Conservation (phyloP, 2,329 filamentous ascomycete genomes). For the Escovopsis sp. region DNA sequence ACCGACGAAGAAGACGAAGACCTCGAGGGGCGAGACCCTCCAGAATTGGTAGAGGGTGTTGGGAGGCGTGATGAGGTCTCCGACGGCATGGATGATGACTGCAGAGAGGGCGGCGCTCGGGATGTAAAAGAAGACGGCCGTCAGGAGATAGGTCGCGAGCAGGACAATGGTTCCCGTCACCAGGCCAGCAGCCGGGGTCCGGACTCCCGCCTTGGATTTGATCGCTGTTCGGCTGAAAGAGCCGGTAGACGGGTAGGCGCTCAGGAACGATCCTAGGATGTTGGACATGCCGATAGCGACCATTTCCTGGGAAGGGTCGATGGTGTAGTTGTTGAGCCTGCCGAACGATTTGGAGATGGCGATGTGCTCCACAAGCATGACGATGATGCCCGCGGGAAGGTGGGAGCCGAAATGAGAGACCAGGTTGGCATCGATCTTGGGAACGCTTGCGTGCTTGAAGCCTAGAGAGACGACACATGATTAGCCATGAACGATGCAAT, state of each 20-base stretch:
- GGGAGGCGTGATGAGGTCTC: conserved; percentile 79
- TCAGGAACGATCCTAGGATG: conserved; percentile 78
- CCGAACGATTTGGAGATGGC: conserved; percentile 96
- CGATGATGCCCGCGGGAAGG: conserved; percentile 75
- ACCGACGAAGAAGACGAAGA: conserved; percentile 83
- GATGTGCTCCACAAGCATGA: conserved; percentile 93
- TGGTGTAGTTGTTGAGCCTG: conserved; percentile 87
- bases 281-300: conserved; percentile 89
- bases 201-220: conserved; percentile 90
- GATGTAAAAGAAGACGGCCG: conserved; percentile 87
- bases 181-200: conserved; percentile 78
- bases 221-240: conserved; percentile 95
- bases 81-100: conserved; percentile 92
- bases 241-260: conserved; percentile 81
- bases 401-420: conserved; percentile 54
- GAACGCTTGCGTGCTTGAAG: conserved; percentile 66
- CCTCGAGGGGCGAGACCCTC: conserved; percentile 79
- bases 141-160: conserved; percentile 76
- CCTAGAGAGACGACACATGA: conserved; percentile 25
- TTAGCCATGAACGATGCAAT: conserved; percentile 2
- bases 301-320: conserved; percentile 90
- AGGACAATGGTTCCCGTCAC: conserved; percentile 78
- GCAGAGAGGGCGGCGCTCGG: conserved; percentile 65
- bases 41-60: conserved; percentile 92
- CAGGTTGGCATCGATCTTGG: conserved; percentile 49